A percentile compares a stretch with the other conserved stretches of the same genome.
phyloP scores from a whole-genome alignment of 1,284 basidiomycete species.

The Agroathelia rolfsii region DNA sequence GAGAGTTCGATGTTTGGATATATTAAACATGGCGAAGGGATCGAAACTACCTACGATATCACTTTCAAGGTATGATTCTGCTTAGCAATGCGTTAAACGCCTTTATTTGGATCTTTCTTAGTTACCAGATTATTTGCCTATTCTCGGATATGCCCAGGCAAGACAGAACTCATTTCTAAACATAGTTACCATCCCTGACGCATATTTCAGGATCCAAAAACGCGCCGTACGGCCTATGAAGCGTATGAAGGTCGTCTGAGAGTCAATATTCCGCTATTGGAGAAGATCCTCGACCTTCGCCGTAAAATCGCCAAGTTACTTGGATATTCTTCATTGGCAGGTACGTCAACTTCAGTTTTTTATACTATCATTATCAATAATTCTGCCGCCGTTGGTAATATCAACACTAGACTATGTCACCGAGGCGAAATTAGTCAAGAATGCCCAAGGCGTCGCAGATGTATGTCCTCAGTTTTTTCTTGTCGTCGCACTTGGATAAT shows the following conservation, averaged over 20 bases:
- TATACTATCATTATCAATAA: conserved; percentile 3
- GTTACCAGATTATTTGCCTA: no score
- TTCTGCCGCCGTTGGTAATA: no score
- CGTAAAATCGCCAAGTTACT: conserved; percentile 57
- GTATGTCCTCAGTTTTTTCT: conserved; percentile 21
- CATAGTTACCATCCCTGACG: conserved; percentile 22
- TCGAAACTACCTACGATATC: conserved; percentile 52
- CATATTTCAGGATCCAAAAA: conserved; percentile 46
- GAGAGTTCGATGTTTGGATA: conserved; percentile 69
- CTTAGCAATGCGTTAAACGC: no score
- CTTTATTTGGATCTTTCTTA: no score
- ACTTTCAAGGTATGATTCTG: conserved; percentile 44
- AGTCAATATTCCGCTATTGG: conserved; percentile 61
- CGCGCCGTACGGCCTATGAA: conserved; percentile 53
- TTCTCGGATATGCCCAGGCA: no score
- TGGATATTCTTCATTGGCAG: conserved; percentile 52
- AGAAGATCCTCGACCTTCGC: conserved; percentile 57
- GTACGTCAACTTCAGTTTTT: background rate
- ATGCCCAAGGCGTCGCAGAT: conserved; percentile 43
- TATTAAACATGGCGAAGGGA: conserved; percentile 46
- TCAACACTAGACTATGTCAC: conserved; percentile 73
- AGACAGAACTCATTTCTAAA: no score
- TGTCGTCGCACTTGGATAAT: conserved; percentile 1
- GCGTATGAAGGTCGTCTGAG: conserved; percentile 58
- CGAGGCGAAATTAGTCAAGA: conserved; percentile 80